phyloP scores from a whole-genome alignment of 345 rosid species.

The Syzygium aqueum region DNA sequence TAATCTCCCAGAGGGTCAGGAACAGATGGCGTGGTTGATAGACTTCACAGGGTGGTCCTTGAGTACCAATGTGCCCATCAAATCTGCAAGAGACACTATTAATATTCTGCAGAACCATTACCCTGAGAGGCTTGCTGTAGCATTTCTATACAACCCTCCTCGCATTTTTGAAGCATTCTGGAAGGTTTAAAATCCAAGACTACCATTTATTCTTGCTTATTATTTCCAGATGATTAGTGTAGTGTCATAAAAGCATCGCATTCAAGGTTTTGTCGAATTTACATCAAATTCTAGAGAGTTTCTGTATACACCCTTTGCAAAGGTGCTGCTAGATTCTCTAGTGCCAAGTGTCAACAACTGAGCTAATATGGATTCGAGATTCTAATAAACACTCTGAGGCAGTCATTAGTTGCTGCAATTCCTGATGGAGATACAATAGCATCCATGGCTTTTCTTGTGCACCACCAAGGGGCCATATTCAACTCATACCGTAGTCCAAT shows the following conservation, averaged over 20 bases:
- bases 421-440: background rate
- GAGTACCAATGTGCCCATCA: constrained; percentile 60
- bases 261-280: background rate
- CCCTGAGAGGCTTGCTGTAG: constrained; percentile 86
- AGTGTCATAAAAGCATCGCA: background rate
- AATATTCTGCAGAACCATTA: constrained; percentile 79
- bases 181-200: constrained; percentile 47
- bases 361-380: background rate
- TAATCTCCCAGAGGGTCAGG: constrained; percentile 86
- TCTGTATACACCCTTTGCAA: background rate
- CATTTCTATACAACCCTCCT: constrained; percentile 93
- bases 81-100: constrained; percentile 67
- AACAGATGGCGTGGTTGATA: constrained; percentile 90
- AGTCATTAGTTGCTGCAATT: background rate
- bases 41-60: constrained; percentile 90
- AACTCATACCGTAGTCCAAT: background rate
- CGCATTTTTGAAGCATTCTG: constrained; percentile 93
- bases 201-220: background rate
- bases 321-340: background rate
- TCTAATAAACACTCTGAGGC: background rate
- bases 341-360: background rate
- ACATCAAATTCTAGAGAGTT: background rate
- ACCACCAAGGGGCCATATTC: background rate
- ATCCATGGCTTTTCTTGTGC: background rate
- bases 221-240: background rate